phyloP scores from a whole-genome alignment of 2,329 filamentous ascomycete species.

The Colletotrichum orchidophilum region DNA sequence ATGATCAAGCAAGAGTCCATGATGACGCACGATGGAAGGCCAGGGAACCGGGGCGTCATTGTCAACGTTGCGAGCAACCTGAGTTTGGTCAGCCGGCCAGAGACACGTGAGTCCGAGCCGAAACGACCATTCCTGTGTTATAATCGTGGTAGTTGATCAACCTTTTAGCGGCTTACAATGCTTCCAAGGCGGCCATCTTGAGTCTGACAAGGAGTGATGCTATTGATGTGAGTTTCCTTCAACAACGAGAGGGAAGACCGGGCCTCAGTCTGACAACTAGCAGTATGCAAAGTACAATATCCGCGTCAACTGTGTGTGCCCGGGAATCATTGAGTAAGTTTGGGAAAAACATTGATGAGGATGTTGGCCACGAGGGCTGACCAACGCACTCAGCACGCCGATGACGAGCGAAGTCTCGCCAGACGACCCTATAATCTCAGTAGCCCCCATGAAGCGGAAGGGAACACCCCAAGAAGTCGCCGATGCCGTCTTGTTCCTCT shows the following conservation, averaged over 20 bases:
- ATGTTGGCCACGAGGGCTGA: background rate
- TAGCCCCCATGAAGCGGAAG: slow-evolving; percentile 48
- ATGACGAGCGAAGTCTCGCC: slow-evolving; percentile 51
- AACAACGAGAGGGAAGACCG: background rate
- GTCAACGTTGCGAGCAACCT: slow-evolving; percentile 57
- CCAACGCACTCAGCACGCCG: slow-evolving; percentile 43
- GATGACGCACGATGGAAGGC: slow-evolving; percentile 53
- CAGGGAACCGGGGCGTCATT: slow-evolving; percentile 50
- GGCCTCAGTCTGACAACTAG: background rate
- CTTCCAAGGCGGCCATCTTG: slow-evolving; percentile 56
- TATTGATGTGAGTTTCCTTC: slow-evolving; percentile 48
- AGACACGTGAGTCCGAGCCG: slow-evolving; percentile 46
- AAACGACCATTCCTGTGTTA: background rate
- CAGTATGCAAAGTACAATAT: slow-evolving; percentile 56
- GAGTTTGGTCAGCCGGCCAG: slow-evolving; percentile 51
- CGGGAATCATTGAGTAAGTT: slow-evolving; percentile 53
- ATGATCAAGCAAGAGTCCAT: slow-evolving; percentile 55
- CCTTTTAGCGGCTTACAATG: slow-evolving; percentile 52
- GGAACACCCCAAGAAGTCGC: slow-evolving; percentile 57
- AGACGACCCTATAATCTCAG: slow-evolving; percentile 43
- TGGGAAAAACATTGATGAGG: background rate
- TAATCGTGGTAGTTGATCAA: background rate
- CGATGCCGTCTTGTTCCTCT: slow-evolving; percentile 55
- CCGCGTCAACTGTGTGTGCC: slow-evolving; percentile 56
- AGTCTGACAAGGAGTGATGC: slow-evolving; percentile 57